phyloP scores from a whole-genome alignment of 116 monocot genomes.

The Iris pallida region DNA sequence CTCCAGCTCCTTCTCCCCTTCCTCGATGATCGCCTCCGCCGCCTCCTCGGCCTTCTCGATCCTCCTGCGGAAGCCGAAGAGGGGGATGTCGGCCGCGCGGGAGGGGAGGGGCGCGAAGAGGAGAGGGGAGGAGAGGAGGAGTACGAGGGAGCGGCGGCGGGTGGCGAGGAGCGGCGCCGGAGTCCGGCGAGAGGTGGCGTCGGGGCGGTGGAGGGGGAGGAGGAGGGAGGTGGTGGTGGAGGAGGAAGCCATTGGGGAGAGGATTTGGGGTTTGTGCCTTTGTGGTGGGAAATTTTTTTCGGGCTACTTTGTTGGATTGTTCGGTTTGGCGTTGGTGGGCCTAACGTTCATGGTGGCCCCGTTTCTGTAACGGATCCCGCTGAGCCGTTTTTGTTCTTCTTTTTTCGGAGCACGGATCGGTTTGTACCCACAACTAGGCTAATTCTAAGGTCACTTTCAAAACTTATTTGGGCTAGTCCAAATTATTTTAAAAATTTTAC shows the following conservation, averaged over 20 bases:
- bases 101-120: conserved; percentile 11
- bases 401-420: no score
- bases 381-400: no score
- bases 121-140: conserved; percentile 19
- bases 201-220: conserved; percentile 6
- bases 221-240: neutral
- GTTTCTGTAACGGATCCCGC: no score
- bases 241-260: neutral
- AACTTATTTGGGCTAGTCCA: no score
- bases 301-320: no score
- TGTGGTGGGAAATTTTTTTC: neutral
- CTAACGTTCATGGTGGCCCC: no score
- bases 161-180: neutral
- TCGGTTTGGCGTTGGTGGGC: no score
- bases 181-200: conserved; percentile 5
- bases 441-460: no score
- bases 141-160: conserved; percentile 21
- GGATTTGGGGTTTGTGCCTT: neutral
- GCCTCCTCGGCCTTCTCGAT: conserved; percentile 62
- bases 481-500: no score
- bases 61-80: conserved; percentile 64
- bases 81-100: conserved; percentile 46
- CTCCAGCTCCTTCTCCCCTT: conserved; percentile 38
- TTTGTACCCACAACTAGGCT: no score
- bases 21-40: conserved; percentile 47